Percentiles rank a stretch among this genome's conserved stretches.
These are phyloP conservation scores for Fusarium torulosum DNA, from an alignment of 2,329 filamentous ascomycete species.

Conservation along the genomic window DNA sequence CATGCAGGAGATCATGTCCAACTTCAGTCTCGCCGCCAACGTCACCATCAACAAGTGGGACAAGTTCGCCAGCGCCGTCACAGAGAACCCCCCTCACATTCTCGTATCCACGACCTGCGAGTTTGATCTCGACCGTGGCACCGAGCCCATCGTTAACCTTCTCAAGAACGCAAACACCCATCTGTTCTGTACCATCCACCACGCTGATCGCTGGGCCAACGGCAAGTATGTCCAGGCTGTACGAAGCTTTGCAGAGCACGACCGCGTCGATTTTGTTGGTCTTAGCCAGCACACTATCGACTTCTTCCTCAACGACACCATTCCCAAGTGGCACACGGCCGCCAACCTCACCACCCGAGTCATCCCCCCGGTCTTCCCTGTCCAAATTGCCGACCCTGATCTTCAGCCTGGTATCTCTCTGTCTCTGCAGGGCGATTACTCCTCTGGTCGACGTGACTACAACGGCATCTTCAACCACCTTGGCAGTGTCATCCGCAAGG, in stretches of 20 bases:
- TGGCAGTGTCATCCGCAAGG: constrained; percentile 41
- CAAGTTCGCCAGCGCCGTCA: constrained; percentile 32
- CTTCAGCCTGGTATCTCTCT: constrained; percentile 37
- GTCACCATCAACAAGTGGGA: constrained; percentile 32
- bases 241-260: constrained; percentile 37
- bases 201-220: constrained; percentile 46
- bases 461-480: constrained; percentile 46
- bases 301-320: constrained; percentile 41
- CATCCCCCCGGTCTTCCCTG: constrained; percentile 47
- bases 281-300: constrained; percentile 48
- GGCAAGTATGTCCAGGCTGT: constrained; percentile 41
- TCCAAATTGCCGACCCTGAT: constrained; percentile 35
- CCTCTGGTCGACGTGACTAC: constrained; percentile 46
- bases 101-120: constrained; percentile 50
- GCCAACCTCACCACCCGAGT: constrained; percentile 38
- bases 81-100: constrained; percentile 38
- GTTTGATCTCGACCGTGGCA: constrained; percentile 40
- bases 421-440: constrained; percentile 49
- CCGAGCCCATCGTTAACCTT: constrained; percentile 37
- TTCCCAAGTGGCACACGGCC: constrained; percentile 41
- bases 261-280: constrained; percentile 45
- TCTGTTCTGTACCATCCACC: constrained; percentile 49
- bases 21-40: constrained; percentile 43
- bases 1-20: constrained; percentile 46
- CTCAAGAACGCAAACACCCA: constrained; percentile 40